Conservation (phyloP, 1,284 basidiomycete genomes). For the Puccinia polysora region DNA sequence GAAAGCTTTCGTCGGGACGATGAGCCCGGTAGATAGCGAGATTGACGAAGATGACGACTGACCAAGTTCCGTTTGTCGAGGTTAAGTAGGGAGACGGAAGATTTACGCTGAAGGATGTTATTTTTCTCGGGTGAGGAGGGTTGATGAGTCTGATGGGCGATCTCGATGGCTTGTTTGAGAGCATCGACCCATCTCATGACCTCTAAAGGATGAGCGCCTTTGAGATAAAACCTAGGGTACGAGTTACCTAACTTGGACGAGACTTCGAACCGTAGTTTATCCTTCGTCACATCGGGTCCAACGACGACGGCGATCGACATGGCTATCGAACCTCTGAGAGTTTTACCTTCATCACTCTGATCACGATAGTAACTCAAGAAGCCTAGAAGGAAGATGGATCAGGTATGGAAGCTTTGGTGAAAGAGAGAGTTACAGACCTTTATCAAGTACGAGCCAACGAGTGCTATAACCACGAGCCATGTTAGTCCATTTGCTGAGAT, state of each 20-base stretch:
- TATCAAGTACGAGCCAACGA: constrained; percentile 88
- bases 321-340: constrained; percentile 80
- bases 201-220: constrained; percentile 82
- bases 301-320: constrained; percentile 70
- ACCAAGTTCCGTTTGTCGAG: constrained; percentile 7
- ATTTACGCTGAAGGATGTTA: neutral
- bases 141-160: neutral
- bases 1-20: neutral
- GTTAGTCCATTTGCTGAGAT: constrained; percentile 83
- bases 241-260: constrained; percentile 58
- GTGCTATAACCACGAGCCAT: constrained; percentile 84
- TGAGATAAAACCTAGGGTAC: constrained; percentile 71
- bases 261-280: constrained; percentile 76
- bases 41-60: constrained; percentile 11
- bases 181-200: constrained; percentile 80
- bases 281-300: constrained; percentile 54
- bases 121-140: constrained; percentile 53
- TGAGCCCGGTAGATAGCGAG: neutral
- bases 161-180: constrained; percentile 67
- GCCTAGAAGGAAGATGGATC: constrained; percentile 33
- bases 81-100: neutral
- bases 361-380: constrained; percentile 65
- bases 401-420: neutral
- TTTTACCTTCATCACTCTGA: constrained; percentile 83
- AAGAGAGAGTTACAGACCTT: constrained; percentile 62